Evolutionary conservation across 2,329 filamentous ascomycete species (phyloP).

Genomic region (Sordariomycetes sp.): DNA sequence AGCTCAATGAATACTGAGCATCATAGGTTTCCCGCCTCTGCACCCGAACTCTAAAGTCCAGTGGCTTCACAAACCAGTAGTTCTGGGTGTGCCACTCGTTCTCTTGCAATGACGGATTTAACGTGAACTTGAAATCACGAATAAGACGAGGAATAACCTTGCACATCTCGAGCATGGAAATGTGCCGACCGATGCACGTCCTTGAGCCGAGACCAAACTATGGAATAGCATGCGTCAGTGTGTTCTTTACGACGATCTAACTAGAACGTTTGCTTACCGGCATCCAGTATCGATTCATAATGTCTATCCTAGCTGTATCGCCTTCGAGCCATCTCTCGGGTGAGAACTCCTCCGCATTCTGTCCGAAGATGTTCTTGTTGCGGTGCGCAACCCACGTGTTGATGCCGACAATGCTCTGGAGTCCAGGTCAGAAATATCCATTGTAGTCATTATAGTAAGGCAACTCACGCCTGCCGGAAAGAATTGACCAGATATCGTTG

Average conservation of each 20-base stretch:
- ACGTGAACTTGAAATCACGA: constrained; percentile 19
- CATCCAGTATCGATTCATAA: constrained; percentile 18
- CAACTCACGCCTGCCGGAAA: constrained; percentile 18
- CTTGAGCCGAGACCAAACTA: constrained; percentile 30
- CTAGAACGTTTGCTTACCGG: constrained; percentile 11
- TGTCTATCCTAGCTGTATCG: constrained; percentile 13
- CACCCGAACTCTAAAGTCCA: neutral
- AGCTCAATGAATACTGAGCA: too few relatives aligned
- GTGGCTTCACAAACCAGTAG: neutral
- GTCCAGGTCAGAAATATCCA: neutral
- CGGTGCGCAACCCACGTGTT: constrained; percentile 26
- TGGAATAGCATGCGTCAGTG: neutral
- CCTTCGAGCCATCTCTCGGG: constrained; percentile 31
- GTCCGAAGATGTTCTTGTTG: constrained; percentile 18
- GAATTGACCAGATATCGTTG: constrained; percentile 22
- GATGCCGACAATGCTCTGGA: constrained; percentile 21
- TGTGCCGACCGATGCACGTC: constrained; percentile 33
- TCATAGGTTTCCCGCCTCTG: neutral
- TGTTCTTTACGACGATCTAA: neutral
- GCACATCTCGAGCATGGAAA: constrained; percentile 31
- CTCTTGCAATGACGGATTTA: neutral
- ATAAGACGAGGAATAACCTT: constrained; percentile 30
- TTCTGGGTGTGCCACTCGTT: neutral
- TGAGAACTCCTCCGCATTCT: constrained; percentile 22
- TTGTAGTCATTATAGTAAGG: neutral